Base-by-base conservation (phyloP, 352 stramenopile genomes). In the Aphanomyces invadans region DNA sequence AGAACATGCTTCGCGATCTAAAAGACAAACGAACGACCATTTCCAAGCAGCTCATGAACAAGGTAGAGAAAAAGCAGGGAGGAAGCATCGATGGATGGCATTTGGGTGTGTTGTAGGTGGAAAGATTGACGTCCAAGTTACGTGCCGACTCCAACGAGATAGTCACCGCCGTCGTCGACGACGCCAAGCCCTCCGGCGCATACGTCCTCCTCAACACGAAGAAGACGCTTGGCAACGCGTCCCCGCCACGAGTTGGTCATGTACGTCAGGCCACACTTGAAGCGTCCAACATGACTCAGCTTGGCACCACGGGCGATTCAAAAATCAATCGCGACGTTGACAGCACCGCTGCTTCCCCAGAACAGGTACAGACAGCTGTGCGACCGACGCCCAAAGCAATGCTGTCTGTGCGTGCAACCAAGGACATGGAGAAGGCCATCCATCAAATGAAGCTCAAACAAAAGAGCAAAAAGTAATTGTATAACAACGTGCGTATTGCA, bases 1-100 rank as follows among this genome's bases (percentile, higher is more conserved):
- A 91, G 61, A 89, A 91, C 45, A 19, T 89, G 45, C 60, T 91
- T 48, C 79, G 81, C 1, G 83, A 91, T 62, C 67, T 91, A 28
- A 77, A 77, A 49, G 78, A 89, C 26, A 83, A 85, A 49, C 83
- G 81, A n/a, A 80, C 87, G 21, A 85, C 80, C 11, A 77, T 91
- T 1, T 79, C 79, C 3, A 80, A 88, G 71, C 82, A 84, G 57
- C 68, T 91, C 10, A 68, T 89, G 76, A 78, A 77, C 29, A 88
- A 88, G 29, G 73, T 91, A 11, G 71, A 72, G 0, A 74, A 69
- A 23, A 60, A 21, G 1, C 12, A 15, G 0, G 21, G 10, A 2
- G 21, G 7, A n/a, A n/a, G n/a, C 32, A 23, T 23, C 29, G 33
- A 76, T 32, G 15, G 19, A 23, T 17, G 72, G 54, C 17, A 23